Percentiles rank a stretch among this genome's conserved stretches.
These are phyloP conservation scores for Cladosporium phlei DNA, from an alignment of 2,329 filamentous ascomycete genomes.

Conservation along the genomic window DNA sequence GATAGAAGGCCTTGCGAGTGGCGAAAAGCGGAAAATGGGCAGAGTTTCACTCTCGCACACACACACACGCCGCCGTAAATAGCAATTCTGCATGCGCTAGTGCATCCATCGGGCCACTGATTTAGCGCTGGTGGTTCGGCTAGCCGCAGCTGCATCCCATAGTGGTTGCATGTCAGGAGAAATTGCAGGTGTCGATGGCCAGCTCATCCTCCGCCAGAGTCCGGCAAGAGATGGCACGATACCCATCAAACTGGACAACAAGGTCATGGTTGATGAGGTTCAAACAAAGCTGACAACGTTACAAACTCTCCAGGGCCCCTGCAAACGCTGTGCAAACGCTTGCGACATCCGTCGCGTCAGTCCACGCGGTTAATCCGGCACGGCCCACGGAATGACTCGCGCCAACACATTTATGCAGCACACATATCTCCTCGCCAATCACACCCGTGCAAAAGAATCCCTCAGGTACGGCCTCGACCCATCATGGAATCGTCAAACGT, in stretches of 20 bases:
- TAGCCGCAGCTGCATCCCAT: not conserved
- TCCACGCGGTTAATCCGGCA: slow-evolving; percentile 4
- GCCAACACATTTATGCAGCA: not conserved
- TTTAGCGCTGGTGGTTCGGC: not conserved
- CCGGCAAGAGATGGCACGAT: not conserved
- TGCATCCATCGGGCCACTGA: not conserved
- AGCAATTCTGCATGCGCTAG: slow-evolving; percentile 6
- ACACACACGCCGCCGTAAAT: slow-evolving; percentile 3
- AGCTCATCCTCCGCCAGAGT: not conserved
- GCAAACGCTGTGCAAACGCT: slow-evolving; percentile 6
- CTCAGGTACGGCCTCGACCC: slow-evolving; percentile 1
- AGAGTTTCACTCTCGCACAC: not conserved
- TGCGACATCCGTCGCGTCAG: not conserved
- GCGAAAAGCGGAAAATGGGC: not conserved
- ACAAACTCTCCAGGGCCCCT: slow-evolving; percentile 1
- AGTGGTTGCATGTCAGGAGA: not conserved
- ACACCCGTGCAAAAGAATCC: slow-evolving; percentile 1
- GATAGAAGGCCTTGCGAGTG: too few relatives aligned
- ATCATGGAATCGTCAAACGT: slow-evolving; percentile 10
- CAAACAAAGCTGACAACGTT: not conserved
- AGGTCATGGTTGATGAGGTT: not conserved
- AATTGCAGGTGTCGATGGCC: not conserved
- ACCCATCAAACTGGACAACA: not conserved
- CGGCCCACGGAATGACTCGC: not conserved
- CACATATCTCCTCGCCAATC: slow-evolving; percentile 6